Percentiles rank a stretch among this genome's conserved stretches.
phyloP scores from a whole-genome alignment of 139 green algal species.

The Auxenochlorella protothecoides region DNA sequence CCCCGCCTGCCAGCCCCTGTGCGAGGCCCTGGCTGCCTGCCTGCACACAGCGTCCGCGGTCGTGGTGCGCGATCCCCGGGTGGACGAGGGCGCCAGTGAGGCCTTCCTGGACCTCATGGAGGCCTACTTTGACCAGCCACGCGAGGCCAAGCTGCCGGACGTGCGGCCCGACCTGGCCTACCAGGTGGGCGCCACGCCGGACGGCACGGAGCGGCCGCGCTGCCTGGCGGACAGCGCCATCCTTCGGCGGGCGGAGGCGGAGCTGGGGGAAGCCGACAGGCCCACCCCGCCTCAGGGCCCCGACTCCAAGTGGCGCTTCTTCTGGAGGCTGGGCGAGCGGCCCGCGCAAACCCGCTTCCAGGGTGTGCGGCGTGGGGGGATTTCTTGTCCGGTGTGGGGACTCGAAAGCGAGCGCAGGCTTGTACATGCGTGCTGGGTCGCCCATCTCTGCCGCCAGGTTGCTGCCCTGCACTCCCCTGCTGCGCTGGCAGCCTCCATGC shows the following conservation, averaged over 20 bases:
- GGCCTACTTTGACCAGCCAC: constrained; percentile 61
- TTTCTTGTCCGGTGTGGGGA: too few relatives aligned
- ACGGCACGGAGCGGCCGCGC: constrained; percentile 64
- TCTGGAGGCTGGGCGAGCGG: constrained; percentile 66
- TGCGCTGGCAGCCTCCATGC: too few relatives aligned
- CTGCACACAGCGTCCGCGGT: constrained; percentile 36
- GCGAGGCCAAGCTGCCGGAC: constrained; percentile 53
- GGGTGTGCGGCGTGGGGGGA: too few relatives aligned
- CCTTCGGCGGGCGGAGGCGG: constrained; percentile 12
- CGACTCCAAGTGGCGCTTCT: constrained; percentile 84
- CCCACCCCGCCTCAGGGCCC: constrained; percentile 37
- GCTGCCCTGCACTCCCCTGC: too few relatives aligned
- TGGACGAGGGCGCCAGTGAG: constrained; percentile 45
- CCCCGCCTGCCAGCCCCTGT: constrained; percentile 11
- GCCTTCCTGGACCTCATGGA: constrained; percentile 79
- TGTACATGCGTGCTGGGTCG: too few relatives aligned
- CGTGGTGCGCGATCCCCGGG: constrained; percentile 66
- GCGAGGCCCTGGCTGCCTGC: constrained; percentile 28
- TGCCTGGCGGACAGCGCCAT: constrained; percentile 40
- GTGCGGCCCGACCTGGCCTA: constrained; percentile 57
- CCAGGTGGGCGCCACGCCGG: constrained; percentile 74
- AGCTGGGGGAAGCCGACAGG: constrained; percentile 24
- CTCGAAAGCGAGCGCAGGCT: too few relatives aligned
- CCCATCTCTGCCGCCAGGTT: too few relatives aligned
- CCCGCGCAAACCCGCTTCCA: constrained; percentile 42